Evolutionary conservation across 139 green algal genomes (phyloP).

Genomic region (Chlorella sp.): DNA sequence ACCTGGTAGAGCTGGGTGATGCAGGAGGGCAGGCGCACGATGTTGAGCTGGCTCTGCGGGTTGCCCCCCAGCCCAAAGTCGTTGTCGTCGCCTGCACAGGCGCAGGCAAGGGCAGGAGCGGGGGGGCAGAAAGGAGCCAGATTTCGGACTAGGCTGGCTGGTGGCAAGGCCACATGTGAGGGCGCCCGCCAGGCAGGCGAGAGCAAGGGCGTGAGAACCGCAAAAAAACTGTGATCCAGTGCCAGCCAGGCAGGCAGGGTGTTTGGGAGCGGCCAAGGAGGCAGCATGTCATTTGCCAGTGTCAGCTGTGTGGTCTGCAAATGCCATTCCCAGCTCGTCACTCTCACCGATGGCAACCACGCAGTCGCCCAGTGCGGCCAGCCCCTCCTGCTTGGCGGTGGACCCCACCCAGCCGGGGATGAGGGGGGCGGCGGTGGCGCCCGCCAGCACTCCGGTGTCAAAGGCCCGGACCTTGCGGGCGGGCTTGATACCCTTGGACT

Average conservation of each 20-base stretch:
- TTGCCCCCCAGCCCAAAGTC: constrained; percentile 4
- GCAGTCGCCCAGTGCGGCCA: neutral
- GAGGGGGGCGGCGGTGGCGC: neutral
- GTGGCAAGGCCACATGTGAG: too few species aligned
- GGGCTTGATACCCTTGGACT: neutral
- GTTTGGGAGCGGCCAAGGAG: too few species aligned
- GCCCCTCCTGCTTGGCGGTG: constrained; percentile 11
- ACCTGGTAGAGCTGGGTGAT: neutral
- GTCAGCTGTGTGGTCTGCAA: too few species aligned
- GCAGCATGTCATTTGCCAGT: too few species aligned
- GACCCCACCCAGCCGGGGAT: constrained; percentile 2
- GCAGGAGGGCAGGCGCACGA: neutral
- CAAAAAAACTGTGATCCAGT: too few species aligned
- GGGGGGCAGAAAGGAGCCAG: too few species aligned
- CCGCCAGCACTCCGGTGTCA: constrained; percentile 1
- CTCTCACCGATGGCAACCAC: neutral
- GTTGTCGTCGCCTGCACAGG: neutral
- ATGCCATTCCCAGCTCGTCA: too few species aligned
- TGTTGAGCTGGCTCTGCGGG: constrained; percentile 10
- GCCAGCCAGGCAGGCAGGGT: too few species aligned
- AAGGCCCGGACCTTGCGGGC: neutral
- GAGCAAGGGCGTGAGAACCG: too few species aligned
- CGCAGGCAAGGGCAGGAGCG: too few species aligned
- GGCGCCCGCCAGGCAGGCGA: too few species aligned
- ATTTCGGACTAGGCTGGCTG: too few species aligned